Evolutionary conservation across 192 early-diverging fungal genomes (phyloP), one percentile per base, ranked within the genome.

Genomic region (Radiomyces spectabilis): DNA sequence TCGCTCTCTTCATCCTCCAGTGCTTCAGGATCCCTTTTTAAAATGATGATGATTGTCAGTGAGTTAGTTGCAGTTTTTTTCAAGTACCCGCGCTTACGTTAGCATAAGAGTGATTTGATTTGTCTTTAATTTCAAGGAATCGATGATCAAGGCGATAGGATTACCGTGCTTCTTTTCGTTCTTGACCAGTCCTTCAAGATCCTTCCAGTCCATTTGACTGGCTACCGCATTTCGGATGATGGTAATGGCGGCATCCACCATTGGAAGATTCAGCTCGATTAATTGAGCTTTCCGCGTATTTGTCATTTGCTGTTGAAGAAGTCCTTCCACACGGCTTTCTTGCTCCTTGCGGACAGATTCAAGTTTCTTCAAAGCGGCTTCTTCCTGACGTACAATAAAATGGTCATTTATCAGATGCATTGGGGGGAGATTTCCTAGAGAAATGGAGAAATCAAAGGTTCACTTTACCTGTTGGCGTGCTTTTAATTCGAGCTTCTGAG

Each of bases 161-260:
- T 92, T 94, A 2, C 80, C 83, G 21, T 74, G 71, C 18, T 72
- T 81, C 63, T 80, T 78, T 59, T 97, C 93, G 29, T 94, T 89
- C 26, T 74, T 68, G 2, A 99, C 82, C 29, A 95, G 69, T 50
- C 93, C 86, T 43, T 85, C 87, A 5, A 99, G 72, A 65, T 99
- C 97, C 51, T 77, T 75, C 97, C 97, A 99, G 65, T 97, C 95
- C 87, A 97, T 94, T 4, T 92, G 89, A 21, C 81, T 81, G 5
- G 91, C 91, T 5, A 97, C 81, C 25, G 91, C 93, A 60, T 84
- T 82, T 27, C 93, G 80, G 55, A 95, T 85, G 38, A 94, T 86
- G 54, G 79, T 67, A 46, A 99, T 88, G 0, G 92, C 84, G 37
- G 86, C 82, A 50, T 97, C 96, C 1, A 95, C 92, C 58, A 85